Evolutionary conservation across 805 yeast species (phyloP).

Genomic region (Spathaspora gorwiae): DNA sequence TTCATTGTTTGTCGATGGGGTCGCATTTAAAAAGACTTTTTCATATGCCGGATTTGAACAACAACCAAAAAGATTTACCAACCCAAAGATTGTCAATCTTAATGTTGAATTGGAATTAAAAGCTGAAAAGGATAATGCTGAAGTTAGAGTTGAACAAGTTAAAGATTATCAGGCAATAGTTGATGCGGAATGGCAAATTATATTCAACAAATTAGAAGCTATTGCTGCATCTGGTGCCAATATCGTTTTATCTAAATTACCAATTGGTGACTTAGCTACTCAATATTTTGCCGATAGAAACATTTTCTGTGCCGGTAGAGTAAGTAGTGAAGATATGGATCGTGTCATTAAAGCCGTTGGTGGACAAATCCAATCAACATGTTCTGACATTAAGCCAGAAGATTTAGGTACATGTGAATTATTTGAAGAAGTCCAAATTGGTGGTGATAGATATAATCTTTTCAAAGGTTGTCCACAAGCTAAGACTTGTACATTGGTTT

Average conservation of each 20-base stretch:
- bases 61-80: constrained; percentile 80
- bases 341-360: constrained; percentile 94
- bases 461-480: constrained; percentile 91
- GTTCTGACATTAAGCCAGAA: constrained; percentile 60
- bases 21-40: constrained; percentile 95
- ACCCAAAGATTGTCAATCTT: constrained; percentile 79
- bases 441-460: constrained; percentile 90
- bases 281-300: constrained; percentile 96
- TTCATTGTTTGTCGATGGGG: constrained; percentile 83
- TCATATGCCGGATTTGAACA: constrained; percentile 98
- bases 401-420: constrained; percentile 80
- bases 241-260: constrained; percentile 88
- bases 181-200: constrained; percentile 98
- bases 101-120: constrained; percentile 94
- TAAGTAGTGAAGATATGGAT: constrained; percentile 81
- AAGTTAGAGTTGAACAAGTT: constrained; percentile 92
- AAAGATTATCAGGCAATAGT: constrained; percentile 92
- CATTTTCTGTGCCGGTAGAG: constrained; percentile 97
- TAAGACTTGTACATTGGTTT: constrained; percentile 85
- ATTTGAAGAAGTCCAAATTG: constrained; percentile 94
- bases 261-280: constrained; percentile 98
- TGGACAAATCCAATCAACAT: constrained; percentile 75
- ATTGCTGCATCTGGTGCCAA: constrained; percentile 84
- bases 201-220: constrained; percentile 77
- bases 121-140: constrained; percentile 98